Evolutionary conservation across 305 asterid species (phyloP).

Genomic region (Fraxinus sp.): DNA sequence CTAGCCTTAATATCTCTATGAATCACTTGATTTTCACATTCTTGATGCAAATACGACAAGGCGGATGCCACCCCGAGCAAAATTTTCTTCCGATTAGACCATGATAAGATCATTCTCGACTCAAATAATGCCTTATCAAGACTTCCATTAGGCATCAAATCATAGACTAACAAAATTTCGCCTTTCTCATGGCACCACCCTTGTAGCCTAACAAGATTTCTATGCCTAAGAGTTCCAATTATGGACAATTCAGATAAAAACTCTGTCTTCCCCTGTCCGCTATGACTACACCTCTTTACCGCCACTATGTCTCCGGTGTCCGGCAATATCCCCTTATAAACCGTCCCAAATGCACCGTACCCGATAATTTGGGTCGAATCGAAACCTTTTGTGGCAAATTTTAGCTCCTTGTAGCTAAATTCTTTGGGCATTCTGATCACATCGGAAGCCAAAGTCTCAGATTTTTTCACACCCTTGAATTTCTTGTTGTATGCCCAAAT

Average conservation of each 20-base stretch:
- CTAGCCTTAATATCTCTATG: conserved; percentile 84
- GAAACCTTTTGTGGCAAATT: conserved; percentile 65
- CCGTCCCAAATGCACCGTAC: conserved; percentile 86
- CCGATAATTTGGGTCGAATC: conserved; percentile 58
- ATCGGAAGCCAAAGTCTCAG: conserved; percentile 53
- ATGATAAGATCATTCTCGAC: conserved; percentile 58
- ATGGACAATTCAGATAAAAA: conserved; percentile 78
- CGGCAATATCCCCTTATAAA: conserved; percentile 62
- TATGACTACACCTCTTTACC: conserved; percentile 83
- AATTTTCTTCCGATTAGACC: conserved; percentile 59
- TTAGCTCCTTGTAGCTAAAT: conserved; percentile 74
- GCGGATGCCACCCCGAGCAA: conserved; percentile 87
- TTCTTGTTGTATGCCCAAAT: conserved; percentile 67
- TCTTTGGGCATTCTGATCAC: conserved; percentile 84
- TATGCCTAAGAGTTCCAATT: conserved; percentile 76
- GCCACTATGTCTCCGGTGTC: conserved; percentile 61
- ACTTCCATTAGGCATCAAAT: conserved; percentile 87
- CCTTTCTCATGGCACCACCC: conserved; percentile 97
- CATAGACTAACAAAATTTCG: conserved; percentile 73
- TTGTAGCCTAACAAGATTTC: conserved; percentile 77
- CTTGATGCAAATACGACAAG: conserved; percentile 78
- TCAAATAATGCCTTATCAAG: conserved; percentile 83
- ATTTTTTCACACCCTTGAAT: conserved; percentile 37
- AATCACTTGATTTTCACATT: conserved; percentile 85
- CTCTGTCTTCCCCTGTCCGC: conserved; percentile 82